Evolutionary conservation across 2,329 filamentous ascomycete genomes (phyloP).

Genomic region (Dothideomycetes sp.): DNA sequence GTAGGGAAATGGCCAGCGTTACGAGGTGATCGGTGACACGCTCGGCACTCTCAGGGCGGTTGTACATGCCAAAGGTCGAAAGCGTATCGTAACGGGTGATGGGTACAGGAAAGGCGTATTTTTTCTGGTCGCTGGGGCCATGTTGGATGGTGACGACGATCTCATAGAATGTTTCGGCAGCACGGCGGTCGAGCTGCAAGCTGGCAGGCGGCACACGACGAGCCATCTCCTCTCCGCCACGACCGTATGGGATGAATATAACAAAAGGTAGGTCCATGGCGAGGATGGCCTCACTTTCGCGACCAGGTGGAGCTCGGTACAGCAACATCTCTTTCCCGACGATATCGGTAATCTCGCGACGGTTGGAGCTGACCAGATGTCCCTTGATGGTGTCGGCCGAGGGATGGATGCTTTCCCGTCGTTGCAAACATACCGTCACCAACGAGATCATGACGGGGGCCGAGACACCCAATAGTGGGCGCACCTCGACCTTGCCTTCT

Average conservation of each 20-base stretch:
- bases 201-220: conserved; percentile 86
- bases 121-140: conserved; percentile 75
- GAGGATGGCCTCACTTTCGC: conserved; percentile 78
- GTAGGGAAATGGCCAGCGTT: conserved; percentile 81
- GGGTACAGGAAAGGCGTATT: conserved; percentile 84
- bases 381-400: conserved; percentile 92
- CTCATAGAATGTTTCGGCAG: conserved; percentile 96
- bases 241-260: conserved; percentile 90
- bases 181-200: conserved; percentile 79
- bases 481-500: conserved; percentile 95
- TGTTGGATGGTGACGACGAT: conserved; percentile 93
- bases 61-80: conserved; percentile 99
- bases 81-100: conserved; percentile 91
- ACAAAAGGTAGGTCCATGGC: conserved; percentile 97
- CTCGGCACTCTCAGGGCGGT: conserved; percentile 82
- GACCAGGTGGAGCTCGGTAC: conserved; percentile 75
- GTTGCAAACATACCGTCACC: conserved; percentile 86
- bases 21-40: conserved; percentile 83
- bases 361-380: conserved; percentile 69
- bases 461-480: conserved; percentile 73
- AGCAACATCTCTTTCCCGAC: conserved; percentile 93
- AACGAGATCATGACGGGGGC: conserved; percentile 85
- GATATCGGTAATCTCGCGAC: conserved; percentile 83
- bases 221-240: conserved; percentile 82
- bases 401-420: conserved; percentile 92